Conservation (phyloP, 2,329 filamentous ascomycete genomes). For the Trichoderma atrobrunneum region DNA sequence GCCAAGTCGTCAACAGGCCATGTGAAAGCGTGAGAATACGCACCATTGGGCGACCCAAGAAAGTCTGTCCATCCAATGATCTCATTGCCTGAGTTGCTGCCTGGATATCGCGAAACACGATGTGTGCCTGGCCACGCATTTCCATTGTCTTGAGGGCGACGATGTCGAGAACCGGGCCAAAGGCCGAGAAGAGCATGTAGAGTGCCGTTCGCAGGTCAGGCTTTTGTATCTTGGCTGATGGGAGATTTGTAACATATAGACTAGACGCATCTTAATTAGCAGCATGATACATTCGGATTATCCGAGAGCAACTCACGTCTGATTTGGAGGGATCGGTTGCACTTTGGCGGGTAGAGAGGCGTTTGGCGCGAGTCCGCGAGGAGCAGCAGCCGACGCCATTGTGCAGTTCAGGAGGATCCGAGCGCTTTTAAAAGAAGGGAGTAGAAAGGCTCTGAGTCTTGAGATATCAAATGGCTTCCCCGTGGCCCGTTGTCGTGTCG, state of each 20-base stretch:
- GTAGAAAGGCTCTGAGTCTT: neutral
- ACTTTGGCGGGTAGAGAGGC: constrained; percentile 49
- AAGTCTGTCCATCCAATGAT: constrained; percentile 77
- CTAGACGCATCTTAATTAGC: constrained; percentile 42
- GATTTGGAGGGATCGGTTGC: constrained; percentile 63
- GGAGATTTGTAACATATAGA: constrained; percentile 84
- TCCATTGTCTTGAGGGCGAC: constrained; percentile 83
- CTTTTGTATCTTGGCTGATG: constrained; percentile 85
- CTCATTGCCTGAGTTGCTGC: constrained; percentile 94
- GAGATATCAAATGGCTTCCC: neutral
- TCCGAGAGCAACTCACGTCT: constrained; percentile 58
- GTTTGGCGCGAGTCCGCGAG: constrained; percentile 40
- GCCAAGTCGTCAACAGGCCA: neutral
- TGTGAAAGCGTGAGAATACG: constrained; percentile 32
- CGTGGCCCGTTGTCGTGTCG: neutral
- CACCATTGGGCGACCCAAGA: constrained; percentile 84
- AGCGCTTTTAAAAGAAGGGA: neutral
- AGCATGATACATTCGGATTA: neutral
- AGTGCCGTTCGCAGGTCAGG: constrained; percentile 79
- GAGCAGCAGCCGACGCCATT: constrained; percentile 40
- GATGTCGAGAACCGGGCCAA: constrained; percentile 88
- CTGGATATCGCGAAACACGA: constrained; percentile 86
- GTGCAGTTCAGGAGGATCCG: constrained; percentile 10
- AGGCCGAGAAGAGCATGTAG: constrained; percentile 92
- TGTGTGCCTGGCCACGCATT: constrained; percentile 94